Conservation (phyloP, 306 rosid species). For the Prunus kanzakura region DNA sequence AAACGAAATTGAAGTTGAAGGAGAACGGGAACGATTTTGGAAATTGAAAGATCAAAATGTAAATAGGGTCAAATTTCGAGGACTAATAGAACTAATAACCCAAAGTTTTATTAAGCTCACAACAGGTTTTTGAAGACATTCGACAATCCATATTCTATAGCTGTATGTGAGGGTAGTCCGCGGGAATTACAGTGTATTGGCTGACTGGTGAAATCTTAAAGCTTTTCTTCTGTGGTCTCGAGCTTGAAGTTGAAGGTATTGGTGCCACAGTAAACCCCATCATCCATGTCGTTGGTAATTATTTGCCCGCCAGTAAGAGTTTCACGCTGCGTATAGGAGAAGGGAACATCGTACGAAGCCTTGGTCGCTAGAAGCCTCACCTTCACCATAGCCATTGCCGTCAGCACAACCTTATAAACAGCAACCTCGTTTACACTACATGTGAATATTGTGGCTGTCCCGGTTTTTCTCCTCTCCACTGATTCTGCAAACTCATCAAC, state of each 20-base stretch:
- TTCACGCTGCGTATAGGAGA: conserved; percentile 9
- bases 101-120: no score
- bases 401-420: background rate
- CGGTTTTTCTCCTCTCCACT: background rate
- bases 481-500: background rate
- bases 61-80: no score
- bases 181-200: no score
- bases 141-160: no score
- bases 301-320: conserved; percentile 4
- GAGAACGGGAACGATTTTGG: no score
- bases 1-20: no score
- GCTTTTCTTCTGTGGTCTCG: background rate
- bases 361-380: background rate
- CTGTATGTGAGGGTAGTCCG: no score
- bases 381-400: background rate
- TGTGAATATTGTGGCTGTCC: no score
- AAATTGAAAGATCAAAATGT: no score
- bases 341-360: conserved; percentile 10
- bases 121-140: no score
- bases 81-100: no score
- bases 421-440: background rate
- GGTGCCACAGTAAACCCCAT: conserved; percentile 6
- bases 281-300: background rate
- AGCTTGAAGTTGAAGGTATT: conserved; percentile 5
- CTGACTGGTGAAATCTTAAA: background rate